Conservation (phyloP, 768 basidiomycete genomes). For the Boletus huronensis region DNA sequence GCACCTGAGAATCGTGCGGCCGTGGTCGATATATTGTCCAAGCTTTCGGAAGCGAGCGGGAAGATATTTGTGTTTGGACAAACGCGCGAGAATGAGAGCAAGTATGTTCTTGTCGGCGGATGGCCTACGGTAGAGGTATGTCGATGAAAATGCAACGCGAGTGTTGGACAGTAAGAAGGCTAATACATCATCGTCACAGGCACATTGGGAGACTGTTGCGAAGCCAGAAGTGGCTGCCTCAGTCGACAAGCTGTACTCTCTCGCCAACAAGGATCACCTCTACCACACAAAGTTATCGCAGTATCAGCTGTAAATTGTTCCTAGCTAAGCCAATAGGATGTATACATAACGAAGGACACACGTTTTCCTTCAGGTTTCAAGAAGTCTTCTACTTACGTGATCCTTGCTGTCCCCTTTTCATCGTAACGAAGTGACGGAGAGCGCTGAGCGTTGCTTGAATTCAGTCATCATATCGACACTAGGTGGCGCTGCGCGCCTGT, state of each 20-base stretch:
- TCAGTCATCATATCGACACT: no score
- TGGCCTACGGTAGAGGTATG: constrained; percentile 27
- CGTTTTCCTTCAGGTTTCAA: no score
- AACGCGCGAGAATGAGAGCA: constrained; percentile 20
- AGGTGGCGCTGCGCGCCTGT: no score
- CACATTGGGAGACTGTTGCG: constrained; percentile 6
- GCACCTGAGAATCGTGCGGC: constrained; percentile 18
- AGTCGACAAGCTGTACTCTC: constrained; percentile 9
- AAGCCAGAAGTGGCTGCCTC: constrained; percentile 5
- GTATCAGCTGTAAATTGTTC: not conserved
- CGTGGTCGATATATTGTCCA: constrained; percentile 9
- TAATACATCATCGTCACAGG: constrained; percentile 10
- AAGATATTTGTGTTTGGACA: constrained; percentile 20
- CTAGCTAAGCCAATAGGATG: not conserved
- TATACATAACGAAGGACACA: not conserved
- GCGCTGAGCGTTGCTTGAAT: no score
- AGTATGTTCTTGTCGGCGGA: constrained; percentile 17
- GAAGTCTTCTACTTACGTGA: no score
- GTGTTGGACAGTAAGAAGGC: not conserved
- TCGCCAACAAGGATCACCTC: constrained; percentile 14
- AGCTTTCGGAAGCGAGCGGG: constrained; percentile 9
- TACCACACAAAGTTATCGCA: constrained; percentile 10
- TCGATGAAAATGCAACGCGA: not conserved
- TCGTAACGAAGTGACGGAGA: no score
- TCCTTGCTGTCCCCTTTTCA: no score